Percentiles rank a stretch among this genome's conserved stretches.
Evolutionary conservation across 768 basidiomycete species (phyloP).

Genomic region (Clavaria fumosa): DNA sequence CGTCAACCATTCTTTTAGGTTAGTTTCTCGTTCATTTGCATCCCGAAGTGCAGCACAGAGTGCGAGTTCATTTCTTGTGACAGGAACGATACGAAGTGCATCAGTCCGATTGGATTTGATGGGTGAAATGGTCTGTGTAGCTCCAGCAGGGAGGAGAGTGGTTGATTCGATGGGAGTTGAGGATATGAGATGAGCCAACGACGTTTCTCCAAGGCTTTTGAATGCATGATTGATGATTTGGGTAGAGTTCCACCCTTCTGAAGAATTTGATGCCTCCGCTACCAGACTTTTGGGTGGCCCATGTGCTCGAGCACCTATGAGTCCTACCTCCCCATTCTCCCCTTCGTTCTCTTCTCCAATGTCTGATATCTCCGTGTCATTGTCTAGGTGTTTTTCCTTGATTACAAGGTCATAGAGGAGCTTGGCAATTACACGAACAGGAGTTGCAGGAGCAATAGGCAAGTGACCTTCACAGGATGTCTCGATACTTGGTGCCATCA

Average conservation of each 20-base stretch:
- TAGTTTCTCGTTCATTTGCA: constrained; percentile 1
- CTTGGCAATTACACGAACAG: constrained; percentile 12
- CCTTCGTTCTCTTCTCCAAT: not conserved
- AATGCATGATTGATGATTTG: not conserved
- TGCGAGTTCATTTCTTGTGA: constrained; percentile 1
- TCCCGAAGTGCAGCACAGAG: not conserved
- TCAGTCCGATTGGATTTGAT: not conserved
- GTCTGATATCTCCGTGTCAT: not conserved
- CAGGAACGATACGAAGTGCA: not conserved
- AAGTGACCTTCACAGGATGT: constrained; percentile 10
- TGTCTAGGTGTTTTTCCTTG: constrained; percentile 2
- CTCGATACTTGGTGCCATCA: constrained; percentile 15
- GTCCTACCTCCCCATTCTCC: not conserved
- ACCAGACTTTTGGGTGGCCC: not conserved
- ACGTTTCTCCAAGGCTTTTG: not conserved
- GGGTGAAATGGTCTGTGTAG: constrained; percentile 2
- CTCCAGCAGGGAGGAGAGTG: not conserved
- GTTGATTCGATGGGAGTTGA: not conserved
- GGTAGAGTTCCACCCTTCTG: not conserved
- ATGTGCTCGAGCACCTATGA: not conserved
- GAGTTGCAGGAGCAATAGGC: constrained; percentile 13
- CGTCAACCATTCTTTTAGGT: constrained; percentile 3
- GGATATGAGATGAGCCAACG: not conserved
- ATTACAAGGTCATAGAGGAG: constrained; percentile 8
- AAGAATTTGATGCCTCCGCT: not conserved